Evolutionary conservation across 495 filamentous ascomycete genomes (phyloP).

Genomic region (Penicillium silybi): DNA sequence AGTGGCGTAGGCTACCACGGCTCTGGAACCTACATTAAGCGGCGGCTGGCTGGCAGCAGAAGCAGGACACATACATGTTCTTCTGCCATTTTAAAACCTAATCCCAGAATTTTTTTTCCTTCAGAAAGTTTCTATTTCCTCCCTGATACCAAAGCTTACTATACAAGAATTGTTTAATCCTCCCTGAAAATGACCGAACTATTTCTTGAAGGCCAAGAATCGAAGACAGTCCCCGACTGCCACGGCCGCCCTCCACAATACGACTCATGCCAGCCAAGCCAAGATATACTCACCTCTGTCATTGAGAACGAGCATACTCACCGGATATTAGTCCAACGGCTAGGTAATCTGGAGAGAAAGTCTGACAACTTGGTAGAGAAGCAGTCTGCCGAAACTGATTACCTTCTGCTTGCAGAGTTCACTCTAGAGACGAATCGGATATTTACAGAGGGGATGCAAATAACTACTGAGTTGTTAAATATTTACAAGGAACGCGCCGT

Average conservation of each 20-base stretch:
- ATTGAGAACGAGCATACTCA: constrained; percentile 6
- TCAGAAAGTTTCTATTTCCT: background rate
- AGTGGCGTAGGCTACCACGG: background rate
- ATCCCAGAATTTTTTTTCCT: background rate
- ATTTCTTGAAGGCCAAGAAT: constrained; percentile 6
- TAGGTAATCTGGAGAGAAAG: too few species aligned
- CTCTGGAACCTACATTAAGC: background rate
- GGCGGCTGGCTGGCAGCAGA: constrained; percentile 1
- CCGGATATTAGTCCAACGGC: background rate
- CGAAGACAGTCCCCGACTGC: constrained; percentile 1
- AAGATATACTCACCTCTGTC: constrained; percentile 4
- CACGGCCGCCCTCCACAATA: constrained; percentile 7
- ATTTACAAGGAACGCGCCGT: background rate
- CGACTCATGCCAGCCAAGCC: constrained; percentile 8
- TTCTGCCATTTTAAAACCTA: background rate
- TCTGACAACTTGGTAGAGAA: background rate
- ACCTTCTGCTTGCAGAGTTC: background rate
- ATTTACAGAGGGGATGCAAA: background rate
- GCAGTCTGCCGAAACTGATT: background rate
- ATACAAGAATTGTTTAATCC: background rate
- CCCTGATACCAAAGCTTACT: background rate
- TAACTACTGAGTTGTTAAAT: background rate
- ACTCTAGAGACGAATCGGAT: background rate
- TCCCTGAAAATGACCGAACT: background rate
- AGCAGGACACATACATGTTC: background rate